These are phyloP conservation scores for Solanum chiquidenum DNA, from an alignment of 257 asterid genomes.

Conservation along the genomic window DNA sequence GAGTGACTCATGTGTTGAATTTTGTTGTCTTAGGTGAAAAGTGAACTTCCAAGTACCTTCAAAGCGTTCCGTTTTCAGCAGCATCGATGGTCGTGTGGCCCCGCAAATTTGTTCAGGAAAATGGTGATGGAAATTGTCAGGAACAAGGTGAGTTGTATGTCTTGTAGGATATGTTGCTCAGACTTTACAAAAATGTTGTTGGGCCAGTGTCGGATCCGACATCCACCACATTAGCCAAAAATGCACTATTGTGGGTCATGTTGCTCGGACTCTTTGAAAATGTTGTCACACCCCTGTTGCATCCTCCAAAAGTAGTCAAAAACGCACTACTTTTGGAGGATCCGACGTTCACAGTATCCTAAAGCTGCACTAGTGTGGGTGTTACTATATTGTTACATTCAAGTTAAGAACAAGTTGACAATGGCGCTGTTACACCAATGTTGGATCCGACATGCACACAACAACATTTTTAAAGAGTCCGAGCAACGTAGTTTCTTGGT, in stretches of 20 bases:
- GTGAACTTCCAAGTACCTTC: constrained; percentile 94
- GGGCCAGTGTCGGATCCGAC: background rate
- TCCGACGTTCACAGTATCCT: background rate
- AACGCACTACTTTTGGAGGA: background rate
- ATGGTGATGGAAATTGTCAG: constrained; percentile 73
- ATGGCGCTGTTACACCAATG: background rate
- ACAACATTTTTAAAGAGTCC: background rate
- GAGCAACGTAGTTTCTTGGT: background rate
- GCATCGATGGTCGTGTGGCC: constrained; percentile 98
- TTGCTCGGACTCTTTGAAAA: background rate
- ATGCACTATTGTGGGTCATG: background rate
- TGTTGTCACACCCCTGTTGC: background rate
- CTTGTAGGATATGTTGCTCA: background rate
- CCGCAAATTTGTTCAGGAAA: constrained; percentile 86
- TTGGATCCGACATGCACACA: background rate
- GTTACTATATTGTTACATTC: background rate
- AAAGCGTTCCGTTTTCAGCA: constrained; percentile 95
- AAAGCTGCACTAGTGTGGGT: background rate
- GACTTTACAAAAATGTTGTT: background rate
- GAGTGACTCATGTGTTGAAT: background rate
- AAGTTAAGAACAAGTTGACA: background rate
- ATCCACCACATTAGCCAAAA: background rate
- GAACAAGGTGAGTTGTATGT: constrained; percentile 50
- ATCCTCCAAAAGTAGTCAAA: background rate
- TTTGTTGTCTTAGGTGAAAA: constrained; percentile 39